These are phyloP conservation scores for Exidia glandulosa DNA, from an alignment of 768 basidiomycete genomes.

Conservation along the genomic window DNA sequence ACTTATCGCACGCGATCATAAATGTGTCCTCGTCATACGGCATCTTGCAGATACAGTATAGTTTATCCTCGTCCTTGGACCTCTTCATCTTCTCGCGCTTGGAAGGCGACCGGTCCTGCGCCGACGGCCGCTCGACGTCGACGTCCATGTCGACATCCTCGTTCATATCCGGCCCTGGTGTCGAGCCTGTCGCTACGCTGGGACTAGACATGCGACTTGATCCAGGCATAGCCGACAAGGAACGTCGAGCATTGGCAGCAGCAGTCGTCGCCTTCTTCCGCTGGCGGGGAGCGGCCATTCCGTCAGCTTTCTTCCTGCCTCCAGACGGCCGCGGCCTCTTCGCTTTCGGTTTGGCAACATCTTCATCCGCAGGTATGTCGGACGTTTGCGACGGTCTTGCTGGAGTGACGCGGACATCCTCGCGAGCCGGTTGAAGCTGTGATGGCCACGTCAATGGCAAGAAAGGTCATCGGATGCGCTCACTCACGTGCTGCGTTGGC, in stretches of 20 bases:
- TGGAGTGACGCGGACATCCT: slow-evolving; percentile 6
- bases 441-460: too few relatives aligned
- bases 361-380: slow-evolving; percentile 4
- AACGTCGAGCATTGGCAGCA: slow-evolving; percentile 13
- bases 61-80: slow-evolving; percentile 41
- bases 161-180: slow-evolving; percentile 35
- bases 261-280: not conserved
- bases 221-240: slow-evolving; percentile 53
- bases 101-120: slow-evolving; percentile 9
- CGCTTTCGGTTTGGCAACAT: slow-evolving; percentile 2
- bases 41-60: slow-evolving; percentile 85
- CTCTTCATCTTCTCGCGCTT: slow-evolving; percentile 24
- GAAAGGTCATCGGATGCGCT: too few relatives aligned
- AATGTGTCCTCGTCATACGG: slow-evolving; percentile 76
- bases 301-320: slow-evolving; percentile 2
- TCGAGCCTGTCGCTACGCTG: slow-evolving; percentile 26
- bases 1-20: slow-evolving; percentile 83
- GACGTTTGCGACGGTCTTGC: slow-evolving; percentile 8
- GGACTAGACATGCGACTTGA: slow-evolving; percentile 35
- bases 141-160: slow-evolving; percentile 36
- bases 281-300: not conserved
- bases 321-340: not conserved
- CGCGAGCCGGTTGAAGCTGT: not conserved
- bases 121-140: not conserved
- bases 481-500: too few relatives aligned